Evolutionary conservation across 441 rosid species (phyloP).

Genomic region (Lepidium campestre): DNA sequence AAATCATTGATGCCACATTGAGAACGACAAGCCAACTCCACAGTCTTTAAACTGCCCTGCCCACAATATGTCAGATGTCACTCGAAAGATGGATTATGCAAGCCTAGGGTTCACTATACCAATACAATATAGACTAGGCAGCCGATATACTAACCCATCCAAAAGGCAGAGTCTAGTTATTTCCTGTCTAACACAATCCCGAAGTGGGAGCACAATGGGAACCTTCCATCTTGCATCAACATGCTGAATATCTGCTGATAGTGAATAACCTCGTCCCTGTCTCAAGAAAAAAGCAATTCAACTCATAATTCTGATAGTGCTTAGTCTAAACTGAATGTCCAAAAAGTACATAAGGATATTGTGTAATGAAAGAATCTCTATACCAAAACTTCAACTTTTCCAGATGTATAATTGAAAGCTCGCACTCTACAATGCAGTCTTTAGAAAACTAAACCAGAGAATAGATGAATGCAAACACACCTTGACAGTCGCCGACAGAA

Average conservation of each 20-base stretch:
- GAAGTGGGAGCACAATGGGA: conserved; percentile 92
- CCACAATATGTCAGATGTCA: conserved; percentile 42
- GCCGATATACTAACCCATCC: conserved; percentile 57
- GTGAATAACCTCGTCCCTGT: conserved; percentile 94
- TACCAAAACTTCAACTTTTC: neutral
- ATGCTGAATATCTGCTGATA: conserved; percentile 88
- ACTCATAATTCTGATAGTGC: neutral
- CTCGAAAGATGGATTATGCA: conserved; percentile 4
- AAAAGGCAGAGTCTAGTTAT: conserved; percentile 61
- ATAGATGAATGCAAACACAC: conserved; percentile 27
- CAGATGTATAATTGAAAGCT: neutral
- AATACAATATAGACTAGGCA: neutral
- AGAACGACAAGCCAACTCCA: conserved; percentile 36
- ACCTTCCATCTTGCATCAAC: conserved; percentile 82
- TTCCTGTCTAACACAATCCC: conserved; percentile 75
- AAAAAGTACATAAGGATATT: neutral
- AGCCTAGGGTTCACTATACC: neutral
- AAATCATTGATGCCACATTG: conserved; percentile 72
- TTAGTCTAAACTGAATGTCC: neutral
- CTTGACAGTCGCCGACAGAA: conserved; percentile 86
- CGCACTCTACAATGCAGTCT: neutral
- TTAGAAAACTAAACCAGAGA: neutral
- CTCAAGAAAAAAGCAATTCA: conserved; percentile 4
- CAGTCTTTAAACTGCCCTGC: conserved; percentile 80
- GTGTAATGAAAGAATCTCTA: neutral